A percentile compares a stretch with the other conserved stretches of the same genome.
Conservation (phyloP, 2,329 filamentous ascomycete species). For the Penicillium sp. region DNA sequence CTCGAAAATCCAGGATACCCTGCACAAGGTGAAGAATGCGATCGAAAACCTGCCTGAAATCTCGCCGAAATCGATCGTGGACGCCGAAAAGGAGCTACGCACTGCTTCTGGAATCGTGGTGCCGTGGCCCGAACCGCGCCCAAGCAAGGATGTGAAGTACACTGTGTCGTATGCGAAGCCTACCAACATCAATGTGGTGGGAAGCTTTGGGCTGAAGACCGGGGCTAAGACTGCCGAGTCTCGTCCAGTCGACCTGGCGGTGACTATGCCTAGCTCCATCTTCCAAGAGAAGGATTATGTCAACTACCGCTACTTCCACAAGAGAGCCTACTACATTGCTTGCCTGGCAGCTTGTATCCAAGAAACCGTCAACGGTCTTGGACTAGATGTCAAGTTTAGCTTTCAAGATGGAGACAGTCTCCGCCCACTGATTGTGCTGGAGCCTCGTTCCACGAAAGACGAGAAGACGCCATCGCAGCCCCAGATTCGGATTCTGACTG, state of each 20-base stretch:
- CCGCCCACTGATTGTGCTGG: slow-evolving; percentile 69
- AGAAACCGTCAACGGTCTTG: slow-evolving; percentile 56
- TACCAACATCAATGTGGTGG: slow-evolving; percentile 80
- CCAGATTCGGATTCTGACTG: slow-evolving; percentile 79
- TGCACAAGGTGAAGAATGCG: slow-evolving; percentile 61
- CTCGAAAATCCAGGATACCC: slow-evolving; percentile 58
- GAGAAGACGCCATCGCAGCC: slow-evolving; percentile 52
- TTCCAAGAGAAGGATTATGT: slow-evolving; percentile 96
- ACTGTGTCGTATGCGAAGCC: slow-evolving; percentile 80
- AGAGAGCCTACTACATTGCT: slow-evolving; percentile 88
- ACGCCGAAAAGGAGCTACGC: slow-evolving; percentile 72
- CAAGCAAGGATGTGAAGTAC: slow-evolving; percentile 77
- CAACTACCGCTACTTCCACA: slow-evolving; percentile 93
- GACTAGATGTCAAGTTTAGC: slow-evolving; percentile 67
- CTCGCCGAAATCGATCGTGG: slow-evolving; percentile 59
- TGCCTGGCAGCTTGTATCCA: slow-evolving; percentile 76
- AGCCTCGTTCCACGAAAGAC: slow-evolving; percentile 40
- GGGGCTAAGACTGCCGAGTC: slow-evolving; percentile 65
- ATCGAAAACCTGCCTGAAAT: slow-evolving; percentile 64
- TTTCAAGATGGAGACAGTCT: slow-evolving; percentile 75
- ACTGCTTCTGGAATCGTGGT: slow-evolving; percentile 72
- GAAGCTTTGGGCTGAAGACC: slow-evolving; percentile 81
- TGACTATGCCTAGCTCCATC: slow-evolving; percentile 78
- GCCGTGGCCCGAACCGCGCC: slow-evolving; percentile 83
- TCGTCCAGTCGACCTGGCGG: slow-evolving; percentile 77